Percentiles rank a stretch among this genome's conserved stretches.
phyloP scores from a whole-genome alignment of 2,329 filamentous ascomycete genomes.

The Penicillium sp. region DNA sequence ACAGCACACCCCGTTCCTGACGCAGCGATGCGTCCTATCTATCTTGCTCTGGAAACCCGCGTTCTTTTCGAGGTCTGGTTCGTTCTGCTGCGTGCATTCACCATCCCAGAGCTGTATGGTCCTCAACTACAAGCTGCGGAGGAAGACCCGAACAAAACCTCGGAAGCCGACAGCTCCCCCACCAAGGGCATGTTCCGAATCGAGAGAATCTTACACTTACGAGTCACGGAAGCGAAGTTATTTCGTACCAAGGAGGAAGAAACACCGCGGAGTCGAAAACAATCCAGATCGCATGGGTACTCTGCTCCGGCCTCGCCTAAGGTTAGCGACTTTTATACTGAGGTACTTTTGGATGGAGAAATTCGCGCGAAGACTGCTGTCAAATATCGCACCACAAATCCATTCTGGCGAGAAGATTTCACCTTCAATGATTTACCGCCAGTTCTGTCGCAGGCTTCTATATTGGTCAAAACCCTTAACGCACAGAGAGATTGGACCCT shows the following conservation, averaged over 20 bases:
- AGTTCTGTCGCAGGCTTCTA: slow-evolving; percentile 47
- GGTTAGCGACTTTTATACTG: slow-evolving; percentile 49
- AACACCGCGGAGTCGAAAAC: slow-evolving; percentile 33
- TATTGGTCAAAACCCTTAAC: slow-evolving; percentile 49
- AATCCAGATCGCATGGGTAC: slow-evolving; percentile 32
- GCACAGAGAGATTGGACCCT: slow-evolving; percentile 53
- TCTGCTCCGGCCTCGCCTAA: slow-evolving; percentile 25
- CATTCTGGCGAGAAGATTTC: slow-evolving; percentile 54
- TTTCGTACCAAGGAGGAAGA: slow-evolving; percentile 36
- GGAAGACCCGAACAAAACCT: slow-evolving; percentile 47
- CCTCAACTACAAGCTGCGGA: slow-evolving; percentile 53
- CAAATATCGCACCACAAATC: slow-evolving; percentile 46
- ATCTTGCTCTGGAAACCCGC: slow-evolving; percentile 80
- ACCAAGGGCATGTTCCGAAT: slow-evolving; percentile 66
- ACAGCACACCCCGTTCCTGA: slow-evolving; percentile 71
- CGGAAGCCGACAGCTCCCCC: slow-evolving; percentile 32
- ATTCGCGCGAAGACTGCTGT: slow-evolving; percentile 51
- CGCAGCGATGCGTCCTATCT: slow-evolving; percentile 81
- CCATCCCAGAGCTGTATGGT: slow-evolving; percentile 86
- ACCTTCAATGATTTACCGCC: slow-evolving; percentile 49
- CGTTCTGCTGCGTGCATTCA: slow-evolving; percentile 85
- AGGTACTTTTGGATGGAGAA: slow-evolving; percentile 51
- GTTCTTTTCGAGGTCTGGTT: slow-evolving; percentile 98
- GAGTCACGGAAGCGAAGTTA: slow-evolving; percentile 64
- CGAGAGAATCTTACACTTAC: slow-evolving; percentile 60